Percentiles rank a stretch among this genome's conserved stretches.
phyloP scores from a whole-genome alignment of 2,329 filamentous ascomycete genomes.

The Colletotrichum gigasporum region DNA sequence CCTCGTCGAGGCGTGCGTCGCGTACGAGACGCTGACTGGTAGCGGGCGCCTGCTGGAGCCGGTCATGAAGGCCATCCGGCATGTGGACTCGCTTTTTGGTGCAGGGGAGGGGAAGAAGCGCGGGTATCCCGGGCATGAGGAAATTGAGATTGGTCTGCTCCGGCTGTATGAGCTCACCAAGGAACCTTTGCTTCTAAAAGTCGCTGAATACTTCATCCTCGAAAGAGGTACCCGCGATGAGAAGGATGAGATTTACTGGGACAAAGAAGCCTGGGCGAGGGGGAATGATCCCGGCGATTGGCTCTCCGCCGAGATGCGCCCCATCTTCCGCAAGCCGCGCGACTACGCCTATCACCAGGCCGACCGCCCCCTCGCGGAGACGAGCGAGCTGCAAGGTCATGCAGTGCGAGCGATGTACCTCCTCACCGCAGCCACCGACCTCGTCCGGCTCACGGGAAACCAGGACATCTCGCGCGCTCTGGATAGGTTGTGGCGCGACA shows the following conservation, averaged over 20 bases:
- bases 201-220: constrained; percentile 65
- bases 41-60: constrained; percentile 10
- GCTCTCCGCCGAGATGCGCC: constrained; percentile 33
- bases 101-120: neutral
- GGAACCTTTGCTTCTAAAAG: constrained; percentile 42
- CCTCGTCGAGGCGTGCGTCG: constrained; percentile 7
- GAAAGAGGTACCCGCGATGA: constrained; percentile 63
- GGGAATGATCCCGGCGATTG: constrained; percentile 47
- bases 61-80: constrained; percentile 1
- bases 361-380: constrained; percentile 62
- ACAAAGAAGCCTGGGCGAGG: constrained; percentile 56
- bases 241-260: constrained; percentile 62
- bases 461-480: constrained; percentile 49
- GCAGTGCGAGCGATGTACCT: constrained; percentile 69
- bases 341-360: constrained; percentile 63
- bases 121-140: constrained; percentile 21
- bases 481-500: constrained; percentile 64
- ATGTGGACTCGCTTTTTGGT: constrained; percentile 1
- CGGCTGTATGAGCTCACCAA: constrained; percentile 46
- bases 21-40: constrained; percentile 6
- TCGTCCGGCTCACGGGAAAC: constrained; percentile 46
- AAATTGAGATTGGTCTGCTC: constrained; percentile 59
- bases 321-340: constrained; percentile 50
- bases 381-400: constrained; percentile 65
- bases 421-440: constrained; percentile 64